Conservation (phyloP, 2,329 filamentous ascomycete species). For the Cladophialophora psammophila region DNA sequence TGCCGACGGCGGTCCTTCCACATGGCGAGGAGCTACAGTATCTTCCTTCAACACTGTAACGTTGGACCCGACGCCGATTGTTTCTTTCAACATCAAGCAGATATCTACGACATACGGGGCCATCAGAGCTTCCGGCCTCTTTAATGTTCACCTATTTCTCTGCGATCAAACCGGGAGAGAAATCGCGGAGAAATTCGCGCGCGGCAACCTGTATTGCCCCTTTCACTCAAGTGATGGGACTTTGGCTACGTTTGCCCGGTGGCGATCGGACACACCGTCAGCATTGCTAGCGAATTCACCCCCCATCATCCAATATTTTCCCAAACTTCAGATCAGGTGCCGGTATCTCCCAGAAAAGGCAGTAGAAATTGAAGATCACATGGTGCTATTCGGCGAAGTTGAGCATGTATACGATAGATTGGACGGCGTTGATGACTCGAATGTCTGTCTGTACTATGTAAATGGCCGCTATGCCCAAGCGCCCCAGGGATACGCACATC, state of each 20-base stretch:
- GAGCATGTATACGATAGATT: constrained; percentile 6
- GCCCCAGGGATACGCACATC: neutral
- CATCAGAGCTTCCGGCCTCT: constrained; percentile 54
- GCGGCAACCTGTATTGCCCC: constrained; percentile 30
- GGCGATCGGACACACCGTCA: neutral
- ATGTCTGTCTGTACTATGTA: constrained; percentile 16
- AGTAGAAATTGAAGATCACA: constrained; percentile 53
- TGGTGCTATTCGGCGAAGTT: constrained; percentile 55
- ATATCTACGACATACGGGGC: constrained; percentile 65
- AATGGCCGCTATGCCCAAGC: constrained; percentile 14
- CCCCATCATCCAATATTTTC: neutral
- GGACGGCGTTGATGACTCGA: constrained; percentile 4
- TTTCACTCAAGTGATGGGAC: constrained; percentile 32
- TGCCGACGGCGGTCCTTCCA: constrained; percentile 42
- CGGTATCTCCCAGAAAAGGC: constrained; percentile 45
- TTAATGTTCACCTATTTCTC: constrained; percentile 61
- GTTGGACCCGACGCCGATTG: constrained; percentile 61
- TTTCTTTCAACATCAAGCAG: constrained; percentile 67
- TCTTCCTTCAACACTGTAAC: constrained; percentile 69
- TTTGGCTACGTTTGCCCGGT: constrained; percentile 21
- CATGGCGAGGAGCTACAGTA: constrained; percentile 63
- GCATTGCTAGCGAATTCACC: constrained; percentile 12
- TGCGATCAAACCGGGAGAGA: constrained; percentile 42
- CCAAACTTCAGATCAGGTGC: constrained; percentile 38
- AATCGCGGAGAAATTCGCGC: constrained; percentile 35